Base-by-base conservation (phyloP, 2,329 filamentous ascomycete species). In the Pestalotiopsis sp. region DNA sequence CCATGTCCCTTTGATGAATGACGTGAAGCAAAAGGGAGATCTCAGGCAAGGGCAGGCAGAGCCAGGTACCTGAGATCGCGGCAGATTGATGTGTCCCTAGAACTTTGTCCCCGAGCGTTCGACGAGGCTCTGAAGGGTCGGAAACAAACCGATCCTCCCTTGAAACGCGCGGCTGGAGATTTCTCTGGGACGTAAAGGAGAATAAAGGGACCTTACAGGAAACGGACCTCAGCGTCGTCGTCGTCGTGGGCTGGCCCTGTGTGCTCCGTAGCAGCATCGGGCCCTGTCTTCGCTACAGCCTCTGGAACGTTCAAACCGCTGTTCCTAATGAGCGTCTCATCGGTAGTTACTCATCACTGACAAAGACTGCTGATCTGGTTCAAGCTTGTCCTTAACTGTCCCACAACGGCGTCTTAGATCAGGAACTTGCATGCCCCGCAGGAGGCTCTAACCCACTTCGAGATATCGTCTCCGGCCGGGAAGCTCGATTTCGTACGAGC, bases 391-490 rank as follows among this genome's bases (percentile, higher is more conserved):
- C 36, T n/a, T 49, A 39, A 36, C 38, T 58, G 63, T 66, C 31
- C 41, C 49, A 66, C 64, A n/a, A 38, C 64, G 58, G 56, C 64
- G 17, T 60, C 27, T 56, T 57, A 39, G 73, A 71, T 71, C 71
- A 71, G 70, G 64, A 68, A 56, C 72, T 76, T 70, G 69, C 71
- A 70, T 69, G 66, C 68, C 68, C 61, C 45, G 20, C 45, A 52
- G 69, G 71, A 66, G 64, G 64, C 70, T 67, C 73, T 80, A 80
- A 74, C 69, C 79, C 77, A 63, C 68, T 80, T 82, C 73, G 52
- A 80, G 80, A 74, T 76, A 75, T 71, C 72, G 73, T 68, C 75
- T 74, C 80, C 80, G 80, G 75, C 73, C 74, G 75, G 74, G 72
- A 79, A 75, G 70, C 76, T 76, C 79, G 31, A 76, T 78, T 78